Percentiles rank a stretch among this genome's conserved stretches.
These are phyloP conservation scores for Scheffersomyces stipitis DNA, from an alignment of 805 yeast genomes.

Conservation along the genomic window DNA sequence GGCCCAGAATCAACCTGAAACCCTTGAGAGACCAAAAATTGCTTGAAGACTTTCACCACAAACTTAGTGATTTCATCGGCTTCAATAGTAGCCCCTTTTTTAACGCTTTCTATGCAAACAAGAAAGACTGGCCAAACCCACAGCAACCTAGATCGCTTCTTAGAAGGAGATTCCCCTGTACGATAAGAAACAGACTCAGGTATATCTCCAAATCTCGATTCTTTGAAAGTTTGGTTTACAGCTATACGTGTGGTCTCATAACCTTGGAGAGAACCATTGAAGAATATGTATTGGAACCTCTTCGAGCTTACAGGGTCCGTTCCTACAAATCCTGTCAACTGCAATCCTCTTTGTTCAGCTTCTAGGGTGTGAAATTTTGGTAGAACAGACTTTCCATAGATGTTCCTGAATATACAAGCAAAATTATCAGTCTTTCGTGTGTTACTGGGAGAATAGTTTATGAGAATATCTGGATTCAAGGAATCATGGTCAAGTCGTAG, in stretches of 20 bases:
- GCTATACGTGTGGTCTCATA: constrained; percentile 9
- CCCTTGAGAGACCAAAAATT: not conserved
- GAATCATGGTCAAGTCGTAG: constrained; percentile 3
- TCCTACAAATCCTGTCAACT: constrained; percentile 42
- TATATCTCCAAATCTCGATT: constrained; percentile 19
- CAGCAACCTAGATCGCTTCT: not conserved
- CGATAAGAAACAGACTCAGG: constrained; percentile 29
- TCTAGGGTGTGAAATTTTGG: constrained; percentile 22
- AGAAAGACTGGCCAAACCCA: no score
- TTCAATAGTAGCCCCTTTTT: no score
- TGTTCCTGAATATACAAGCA: constrained; percentile 8
- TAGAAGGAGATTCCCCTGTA: not conserved
- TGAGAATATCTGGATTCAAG: constrained; percentile 7
- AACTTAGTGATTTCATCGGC: no score
- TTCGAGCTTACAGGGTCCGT: constrained; percentile 30
- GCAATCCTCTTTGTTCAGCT: constrained; percentile 22
- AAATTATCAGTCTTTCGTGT: not conserved
- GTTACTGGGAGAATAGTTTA: constrained; percentile 10
- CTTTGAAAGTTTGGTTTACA: constrained; percentile 23
- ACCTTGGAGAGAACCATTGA: constrained; percentile 39
- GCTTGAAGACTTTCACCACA: not conserved
- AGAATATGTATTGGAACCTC: constrained; percentile 43
- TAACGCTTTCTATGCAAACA: no score
- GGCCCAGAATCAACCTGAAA: not conserved
- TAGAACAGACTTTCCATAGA: constrained; percentile 28